phyloP scores from a whole-genome alignment of 495 filamentous ascomycete genomes.

The Podospora fimiseda region DNA sequence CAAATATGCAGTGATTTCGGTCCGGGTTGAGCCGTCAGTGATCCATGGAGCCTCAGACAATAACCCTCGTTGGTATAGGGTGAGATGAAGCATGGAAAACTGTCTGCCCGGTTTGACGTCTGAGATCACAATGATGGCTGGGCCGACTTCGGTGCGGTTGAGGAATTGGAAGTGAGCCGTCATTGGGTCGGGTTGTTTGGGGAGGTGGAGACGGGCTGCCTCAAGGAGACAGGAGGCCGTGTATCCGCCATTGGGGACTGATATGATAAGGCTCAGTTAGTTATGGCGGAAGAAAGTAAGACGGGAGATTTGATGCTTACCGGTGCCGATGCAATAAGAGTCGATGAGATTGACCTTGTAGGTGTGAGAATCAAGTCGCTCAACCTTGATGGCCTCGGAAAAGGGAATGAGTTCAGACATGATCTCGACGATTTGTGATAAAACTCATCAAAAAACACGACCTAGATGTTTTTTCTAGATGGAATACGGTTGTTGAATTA shows the following conservation, averaged over 20 bases:
- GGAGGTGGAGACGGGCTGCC: conserved; percentile 55
- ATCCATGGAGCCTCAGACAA: conserved; percentile 26
- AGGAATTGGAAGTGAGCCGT: conserved; percentile 70
- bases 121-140: conserved; percentile 56
- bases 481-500: too few relatives aligned
- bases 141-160: conserved; percentile 57
- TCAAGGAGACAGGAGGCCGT: conserved; percentile 57
- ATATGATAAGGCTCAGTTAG: too few relatives aligned
- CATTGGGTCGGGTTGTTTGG: conserved; percentile 56
- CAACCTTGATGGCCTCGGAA: conserved; percentile 37
- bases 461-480: too few relatives aligned
- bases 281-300: too few relatives aligned
- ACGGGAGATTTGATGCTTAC: conserved; percentile 26
- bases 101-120: conserved; percentile 68
- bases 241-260: conserved; percentile 82
- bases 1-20: conserved; percentile 51
- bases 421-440: not conserved
- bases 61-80: conserved; percentile 43
- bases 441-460: too few relatives aligned
- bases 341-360: conserved; percentile 54
- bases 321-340: conserved; percentile 66
- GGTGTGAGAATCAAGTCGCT: conserved; percentile 50
- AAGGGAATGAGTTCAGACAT: conserved; percentile 17
- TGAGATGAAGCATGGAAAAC: conserved; percentile 63
- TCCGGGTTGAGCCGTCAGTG: conserved; percentile 18